Base-by-base conservation (phyloP, 306 rosid genomes). In the Corylus americana region DNA sequence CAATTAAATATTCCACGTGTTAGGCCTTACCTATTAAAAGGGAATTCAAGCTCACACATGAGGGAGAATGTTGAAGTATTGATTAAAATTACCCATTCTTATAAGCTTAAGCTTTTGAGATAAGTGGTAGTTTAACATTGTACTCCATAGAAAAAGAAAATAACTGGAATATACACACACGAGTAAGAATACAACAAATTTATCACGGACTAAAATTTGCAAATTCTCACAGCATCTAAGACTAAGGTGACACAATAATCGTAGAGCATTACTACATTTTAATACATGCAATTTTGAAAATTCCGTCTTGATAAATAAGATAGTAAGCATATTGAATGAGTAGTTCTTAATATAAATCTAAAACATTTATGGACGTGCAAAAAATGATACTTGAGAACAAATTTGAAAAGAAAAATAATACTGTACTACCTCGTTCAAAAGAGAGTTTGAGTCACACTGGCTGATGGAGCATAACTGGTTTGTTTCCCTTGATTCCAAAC, bases 391-490 rank as follows among this genome's bases (percentile, higher is more conserved):
- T 42, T 5, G 45, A 42, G 1, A 42, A 42, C 8, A 50, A 78
- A 45, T 69, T 39, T 17, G 27, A 75, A 73, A 31, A 48, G 51
- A 27, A 79, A 50, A 70, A 45, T 49, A 58, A 31, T 73, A 82
- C 58, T 68, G 55, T 64, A 77, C 69, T 88, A 94, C 98, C 98
- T 94, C 98, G 74, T 91, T 94, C 85, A 94, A 87, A 82, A 95
- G 94, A 85, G 98, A 95, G 83, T 90, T 87, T 53, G 98, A 85
- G 79, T 92, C 92, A 79, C 98, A 95, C 20, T 85, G 91, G 89
- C 97, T 95, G 84, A 95, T 95, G 85, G 98, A 92, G 89, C 98
- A 95, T 82, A 95, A 81, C 90, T 90, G 91, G 84, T 95, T 91
- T 64, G 98, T 92, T 69, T 92, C 91, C 50, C 80, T 85, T 72